A percentile compares a stretch with the other conserved stretches of the same genome.
Conservation (phyloP, 2,329 filamentous ascomycete genomes). For the Hymenoscyphus linearis region DNA sequence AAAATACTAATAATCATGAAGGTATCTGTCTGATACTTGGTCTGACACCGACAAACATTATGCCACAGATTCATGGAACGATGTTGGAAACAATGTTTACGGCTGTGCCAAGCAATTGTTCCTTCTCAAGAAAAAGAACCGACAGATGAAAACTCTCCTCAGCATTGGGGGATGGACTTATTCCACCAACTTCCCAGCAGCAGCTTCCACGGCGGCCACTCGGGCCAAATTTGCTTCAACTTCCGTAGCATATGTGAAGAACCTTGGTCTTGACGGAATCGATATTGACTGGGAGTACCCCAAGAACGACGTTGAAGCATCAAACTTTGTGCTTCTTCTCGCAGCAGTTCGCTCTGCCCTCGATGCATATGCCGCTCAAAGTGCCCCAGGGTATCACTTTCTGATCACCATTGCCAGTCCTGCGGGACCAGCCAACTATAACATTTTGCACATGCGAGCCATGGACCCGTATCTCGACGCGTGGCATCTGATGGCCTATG, state of each 20-base stretch:
- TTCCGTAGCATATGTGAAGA: constrained; percentile 64
- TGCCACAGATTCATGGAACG: constrained; percentile 64
- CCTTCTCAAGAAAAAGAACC: constrained; percentile 70
- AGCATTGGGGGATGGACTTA: constrained; percentile 86
- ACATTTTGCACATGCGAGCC: constrained; percentile 40
- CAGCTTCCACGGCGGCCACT: constrained; percentile 56
- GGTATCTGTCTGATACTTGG: constrained; percentile 61
- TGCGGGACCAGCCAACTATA: constrained; percentile 44
- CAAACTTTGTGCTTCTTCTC: constrained; percentile 31
- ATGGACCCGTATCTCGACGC: constrained; percentile 47
- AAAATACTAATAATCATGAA: constrained; percentile 26
- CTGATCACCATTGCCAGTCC: constrained; percentile 49
- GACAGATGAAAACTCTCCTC: constrained; percentile 71
- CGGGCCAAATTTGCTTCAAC: constrained; percentile 63
- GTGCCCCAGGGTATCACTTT: constrained; percentile 46
- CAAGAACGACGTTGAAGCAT: constrained; percentile 23
- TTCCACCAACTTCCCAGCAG: constrained; percentile 66
- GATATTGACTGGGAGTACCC: constrained; percentile 34
- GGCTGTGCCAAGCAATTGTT: constrained; percentile 78
- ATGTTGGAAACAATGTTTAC: constrained; percentile 68
- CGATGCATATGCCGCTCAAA: constrained; percentile 41
- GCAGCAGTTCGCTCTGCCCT: constrained; percentile 35
- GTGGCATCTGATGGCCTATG: constrained; percentile 67
- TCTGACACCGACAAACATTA: constrained; percentile 72
- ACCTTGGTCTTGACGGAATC: constrained; percentile 59